phyloP scores from a whole-genome alignment of 805 yeast genomes.

The Saturnispora ahearnii region DNA sequence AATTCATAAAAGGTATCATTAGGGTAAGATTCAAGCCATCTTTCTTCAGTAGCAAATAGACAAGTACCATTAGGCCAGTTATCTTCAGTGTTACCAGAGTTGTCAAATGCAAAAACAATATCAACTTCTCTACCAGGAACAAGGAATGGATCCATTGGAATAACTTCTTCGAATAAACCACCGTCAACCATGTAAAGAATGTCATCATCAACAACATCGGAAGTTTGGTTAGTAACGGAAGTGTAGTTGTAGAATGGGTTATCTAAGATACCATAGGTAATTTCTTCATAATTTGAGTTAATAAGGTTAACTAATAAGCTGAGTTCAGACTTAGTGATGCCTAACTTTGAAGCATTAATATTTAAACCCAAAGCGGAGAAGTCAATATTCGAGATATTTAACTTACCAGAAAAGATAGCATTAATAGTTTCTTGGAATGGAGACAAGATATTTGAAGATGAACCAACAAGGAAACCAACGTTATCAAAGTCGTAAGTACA shows the following conservation, averaged over 20 bases:
- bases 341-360: conserved; percentile 10
- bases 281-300: conserved; percentile 37
- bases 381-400: conserved; percentile 5
- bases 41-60: conserved; percentile 40
- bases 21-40: conserved; percentile 39
- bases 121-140: conserved; percentile 53
- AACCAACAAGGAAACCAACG: conserved; percentile 67
- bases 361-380: conserved; percentile 15
- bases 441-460: conserved; percentile 62
- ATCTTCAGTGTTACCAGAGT: conserved; percentile 49
- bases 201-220: conserved; percentile 18
- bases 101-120: conserved; percentile 54
- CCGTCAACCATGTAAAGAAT: conserved; percentile 23
- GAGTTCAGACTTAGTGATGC: conserved; percentile 13
- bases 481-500: conserved; percentile 69
- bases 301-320: conserved; percentile 24
- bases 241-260: conserved; percentile 33
- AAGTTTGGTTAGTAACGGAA: conserved; percentile 23
- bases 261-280: conserved; percentile 36
- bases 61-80: conserved; percentile 61
- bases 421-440: conserved; percentile 10
- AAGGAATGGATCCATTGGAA: conserved; percentile 57
- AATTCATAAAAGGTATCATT: conserved; percentile 62
- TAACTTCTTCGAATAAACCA: conserved; percentile 37
- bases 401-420: conserved; percentile 12